phyloP scores from a whole-genome alignment of 345 rosid species.

The Chamaenerion angustifolium region DNA sequence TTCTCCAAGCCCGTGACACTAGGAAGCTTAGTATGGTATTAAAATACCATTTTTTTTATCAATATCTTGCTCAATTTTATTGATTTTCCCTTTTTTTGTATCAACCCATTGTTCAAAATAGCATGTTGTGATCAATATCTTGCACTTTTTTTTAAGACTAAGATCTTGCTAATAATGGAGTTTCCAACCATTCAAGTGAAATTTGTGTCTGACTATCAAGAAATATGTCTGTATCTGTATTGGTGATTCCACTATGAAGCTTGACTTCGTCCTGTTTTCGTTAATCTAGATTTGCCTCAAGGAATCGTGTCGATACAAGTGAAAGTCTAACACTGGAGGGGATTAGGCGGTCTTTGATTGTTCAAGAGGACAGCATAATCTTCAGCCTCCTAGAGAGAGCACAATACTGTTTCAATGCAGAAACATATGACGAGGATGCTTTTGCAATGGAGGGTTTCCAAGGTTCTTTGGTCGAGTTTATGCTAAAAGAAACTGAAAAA shows the following conservation, averaged over 20 bases:
- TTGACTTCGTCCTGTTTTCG: no score
- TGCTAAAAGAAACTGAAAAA: slow-evolving; percentile 70
- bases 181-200: not conserved
- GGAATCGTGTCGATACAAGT: slow-evolving; percentile 57
- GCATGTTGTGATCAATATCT: no score
- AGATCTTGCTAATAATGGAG: not conserved
- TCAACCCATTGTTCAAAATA: no score
- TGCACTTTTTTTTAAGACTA: no score
- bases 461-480: slow-evolving; percentile 77
- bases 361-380: slow-evolving; percentile 90
- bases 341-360: slow-evolving; percentile 61
- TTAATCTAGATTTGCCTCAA: slow-evolving; percentile 23
- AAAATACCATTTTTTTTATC: no score
- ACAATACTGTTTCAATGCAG: slow-evolving; percentile 66
- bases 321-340: slow-evolving; percentile 66
- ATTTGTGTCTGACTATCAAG: not conserved
- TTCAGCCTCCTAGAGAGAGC: slow-evolving; percentile 72
- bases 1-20: no score
- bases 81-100: no score
- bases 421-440: slow-evolving; percentile 71
- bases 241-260: no score
- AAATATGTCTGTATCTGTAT: no score
- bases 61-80: no score
- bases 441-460: slow-evolving; percentile 58
- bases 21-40: no score